These are phyloP conservation scores for Bruguiera hainesii DNA, from an alignment of 441 rosid species.

Conservation along the genomic window DNA sequence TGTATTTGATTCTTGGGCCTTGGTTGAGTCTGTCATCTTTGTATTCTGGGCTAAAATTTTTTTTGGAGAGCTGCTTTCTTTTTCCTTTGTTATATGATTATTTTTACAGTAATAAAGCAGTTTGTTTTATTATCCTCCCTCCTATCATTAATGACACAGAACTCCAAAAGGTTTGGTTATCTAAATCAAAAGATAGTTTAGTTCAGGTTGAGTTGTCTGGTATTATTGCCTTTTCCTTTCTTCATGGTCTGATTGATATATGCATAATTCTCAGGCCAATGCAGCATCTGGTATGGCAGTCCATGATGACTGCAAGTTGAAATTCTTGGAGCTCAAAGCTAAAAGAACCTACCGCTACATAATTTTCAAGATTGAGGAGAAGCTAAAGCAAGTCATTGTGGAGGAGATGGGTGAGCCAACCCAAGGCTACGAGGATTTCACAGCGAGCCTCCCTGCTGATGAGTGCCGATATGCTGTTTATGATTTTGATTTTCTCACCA, in stretches of 20 bases:
- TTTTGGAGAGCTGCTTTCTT: too few relatives aligned
- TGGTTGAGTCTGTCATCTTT: too few relatives aligned
- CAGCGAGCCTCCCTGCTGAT: constrained; percentile 49
- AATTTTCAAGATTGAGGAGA: constrained; percentile 52
- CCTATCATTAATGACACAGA: too few relatives aligned
- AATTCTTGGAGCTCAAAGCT: constrained; percentile 50
- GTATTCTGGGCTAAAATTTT: too few relatives aligned
- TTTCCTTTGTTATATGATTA: too few relatives aligned
- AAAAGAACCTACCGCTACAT: constrained; percentile 54
- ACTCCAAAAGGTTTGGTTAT: neutral
- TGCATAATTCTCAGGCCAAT: constrained; percentile 40
- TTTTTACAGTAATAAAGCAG: too few relatives aligned
- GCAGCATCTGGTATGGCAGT: constrained; percentile 62
- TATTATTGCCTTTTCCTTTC: neutral
- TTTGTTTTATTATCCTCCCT: too few relatives aligned
- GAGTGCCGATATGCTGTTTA: constrained; percentile 63
- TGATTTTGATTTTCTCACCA: constrained; percentile 55
- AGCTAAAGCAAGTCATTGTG: constrained; percentile 55
- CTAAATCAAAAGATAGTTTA: neutral
- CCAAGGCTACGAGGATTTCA: constrained; percentile 43
- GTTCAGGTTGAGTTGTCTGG: neutral
- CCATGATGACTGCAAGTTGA: constrained; percentile 63
- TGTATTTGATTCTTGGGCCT: too few relatives aligned
- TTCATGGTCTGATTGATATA: constrained; percentile 3
- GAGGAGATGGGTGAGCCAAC: constrained; percentile 54